A percentile compares a stretch with the other conserved stretches of the same genome.
phyloP scores from a whole-genome alignment of 2,329 filamentous ascomycete species.

The Cercospora berteroae region DNA sequence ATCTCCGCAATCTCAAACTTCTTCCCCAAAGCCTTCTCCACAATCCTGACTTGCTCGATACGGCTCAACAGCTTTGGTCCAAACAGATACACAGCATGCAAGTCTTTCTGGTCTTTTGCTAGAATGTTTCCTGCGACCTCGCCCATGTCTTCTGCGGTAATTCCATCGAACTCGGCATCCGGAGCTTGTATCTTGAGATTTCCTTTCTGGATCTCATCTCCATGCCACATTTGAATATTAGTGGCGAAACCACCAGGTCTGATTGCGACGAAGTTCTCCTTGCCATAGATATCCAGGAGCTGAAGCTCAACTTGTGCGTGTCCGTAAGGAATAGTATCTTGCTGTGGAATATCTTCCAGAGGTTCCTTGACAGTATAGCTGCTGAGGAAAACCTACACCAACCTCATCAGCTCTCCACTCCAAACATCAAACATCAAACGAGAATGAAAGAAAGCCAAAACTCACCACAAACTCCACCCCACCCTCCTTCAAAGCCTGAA shows the following conservation, averaged over 20 bases:
- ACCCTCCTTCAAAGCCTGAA: conserved; percentile 46
- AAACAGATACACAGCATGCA: conserved; percentile 39
- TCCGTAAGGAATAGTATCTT: conserved; percentile 40
- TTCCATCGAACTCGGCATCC: conserved; percentile 40
- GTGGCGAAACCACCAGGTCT: conserved; percentile 48
- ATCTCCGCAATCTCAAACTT: conserved; percentile 28
- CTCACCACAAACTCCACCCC: conserved; percentile 46
- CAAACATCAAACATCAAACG: too few species aligned
- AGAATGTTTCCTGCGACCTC: conserved; percentile 44
- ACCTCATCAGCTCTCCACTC: neutral
- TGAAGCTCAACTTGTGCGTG: conserved; percentile 49
- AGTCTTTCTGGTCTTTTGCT: conserved; percentile 34
- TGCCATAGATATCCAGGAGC: conserved; percentile 44
- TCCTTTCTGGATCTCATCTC: conserved; percentile 32
- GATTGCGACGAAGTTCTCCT: conserved; percentile 41
- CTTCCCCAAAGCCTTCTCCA: conserved; percentile 38
- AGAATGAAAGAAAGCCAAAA: conserved; percentile 18
- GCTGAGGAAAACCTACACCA: conserved; percentile 41
- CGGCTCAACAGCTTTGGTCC: conserved; percentile 40
- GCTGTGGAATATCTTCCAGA: conserved; percentile 28
- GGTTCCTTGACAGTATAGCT: conserved; percentile 37
- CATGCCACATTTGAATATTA: conserved; percentile 39
- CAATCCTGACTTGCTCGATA: conserved; percentile 32
- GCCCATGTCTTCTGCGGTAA: conserved; percentile 49
- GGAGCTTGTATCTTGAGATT: conserved; percentile 38